phyloP scores from a whole-genome alignment of 2,329 filamentous ascomycete species.

The Fusarium humuli region DNA sequence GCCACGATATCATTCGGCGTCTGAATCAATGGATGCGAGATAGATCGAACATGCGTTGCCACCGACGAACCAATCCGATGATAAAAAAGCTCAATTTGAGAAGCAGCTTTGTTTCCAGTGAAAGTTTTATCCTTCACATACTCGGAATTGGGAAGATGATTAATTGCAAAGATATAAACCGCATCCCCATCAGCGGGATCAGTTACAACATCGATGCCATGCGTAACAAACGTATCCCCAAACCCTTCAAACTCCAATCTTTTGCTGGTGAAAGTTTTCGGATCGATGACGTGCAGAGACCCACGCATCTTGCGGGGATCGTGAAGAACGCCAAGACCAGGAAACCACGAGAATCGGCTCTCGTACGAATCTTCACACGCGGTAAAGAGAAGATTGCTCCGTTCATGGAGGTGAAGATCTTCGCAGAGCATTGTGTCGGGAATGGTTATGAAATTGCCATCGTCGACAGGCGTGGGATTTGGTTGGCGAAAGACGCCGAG shows the following conservation, averaged over 20 bases:
- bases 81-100: slow-evolving; percentile 69
- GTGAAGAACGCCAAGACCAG: slow-evolving; percentile 56
- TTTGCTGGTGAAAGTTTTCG: slow-evolving; percentile 45
- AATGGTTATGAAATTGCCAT: slow-evolving; percentile 54
- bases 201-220: slow-evolving; percentile 70
- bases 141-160: slow-evolving; percentile 65
- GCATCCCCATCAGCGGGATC: slow-evolving; percentile 56
- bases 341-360: slow-evolving; percentile 65
- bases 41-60: slow-evolving; percentile 56
- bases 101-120: slow-evolving; percentile 55
- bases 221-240: slow-evolving; percentile 64
- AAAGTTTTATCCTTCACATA: slow-evolving; percentile 46
- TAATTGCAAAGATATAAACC: slow-evolving; percentile 71
- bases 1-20: slow-evolving; percentile 71
- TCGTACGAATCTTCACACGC: slow-evolving; percentile 63
- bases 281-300: slow-evolving; percentile 65
- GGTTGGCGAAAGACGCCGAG: slow-evolving; percentile 47
- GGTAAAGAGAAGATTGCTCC: slow-evolving; percentile 63
- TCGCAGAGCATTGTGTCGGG: slow-evolving; percentile 68
- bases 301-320: slow-evolving; percentile 56
- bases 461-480: no score
- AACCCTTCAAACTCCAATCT: slow-evolving; percentile 63
- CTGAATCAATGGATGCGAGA: slow-evolving; percentile 63
- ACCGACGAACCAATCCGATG: slow-evolving; percentile 55
- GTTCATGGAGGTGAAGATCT: slow-evolving; percentile 67